A percentile compares a stretch with the other conserved stretches of the same genome.
phyloP scores from a whole-genome alignment of 225 moss, liverwort and hornwort genomes.

The Thuidium tamariscinum region DNA sequence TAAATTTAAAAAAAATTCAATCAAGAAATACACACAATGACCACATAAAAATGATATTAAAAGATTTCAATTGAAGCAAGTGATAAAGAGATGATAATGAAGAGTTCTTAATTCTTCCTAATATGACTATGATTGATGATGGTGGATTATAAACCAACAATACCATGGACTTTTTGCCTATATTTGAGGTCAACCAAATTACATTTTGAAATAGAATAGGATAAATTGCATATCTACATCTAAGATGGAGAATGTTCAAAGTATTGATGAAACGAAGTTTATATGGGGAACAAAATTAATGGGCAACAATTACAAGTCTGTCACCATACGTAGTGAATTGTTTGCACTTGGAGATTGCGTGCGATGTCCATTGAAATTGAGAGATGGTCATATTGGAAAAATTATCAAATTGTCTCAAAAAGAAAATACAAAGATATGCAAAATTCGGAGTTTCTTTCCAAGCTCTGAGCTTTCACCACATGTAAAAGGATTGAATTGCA shows the following conservation, averaged over 20 bases:
- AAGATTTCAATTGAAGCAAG: not conserved
- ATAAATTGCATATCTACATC: not conserved
- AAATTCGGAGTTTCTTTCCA: not conserved
- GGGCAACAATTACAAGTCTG: not conserved
- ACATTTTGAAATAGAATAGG: not conserved
- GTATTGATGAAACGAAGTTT: not conserved
- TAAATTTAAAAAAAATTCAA: not conserved
- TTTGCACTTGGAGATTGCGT: conserved; percentile 21
- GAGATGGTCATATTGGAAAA: not conserved
- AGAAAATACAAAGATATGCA: not conserved
- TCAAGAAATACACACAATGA: not conserved
- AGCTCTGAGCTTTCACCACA: not conserved
- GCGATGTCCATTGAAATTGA: not conserved
- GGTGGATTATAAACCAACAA: not conserved
- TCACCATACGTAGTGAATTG: not conserved
- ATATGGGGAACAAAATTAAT: not conserved
- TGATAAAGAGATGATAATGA: not conserved
- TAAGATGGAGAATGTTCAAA: not conserved
- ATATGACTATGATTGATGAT: not conserved
- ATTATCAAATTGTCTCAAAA: not conserved
- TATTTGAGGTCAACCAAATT: not conserved
- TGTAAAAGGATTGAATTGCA: not conserved
- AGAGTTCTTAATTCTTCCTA: not conserved
- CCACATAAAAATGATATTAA: no score
- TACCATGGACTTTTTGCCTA: not conserved